These are phyloP conservation scores for Sporothrix mexicana DNA, from an alignment of 2,329 filamentous ascomycete genomes.

Conservation along the genomic window DNA sequence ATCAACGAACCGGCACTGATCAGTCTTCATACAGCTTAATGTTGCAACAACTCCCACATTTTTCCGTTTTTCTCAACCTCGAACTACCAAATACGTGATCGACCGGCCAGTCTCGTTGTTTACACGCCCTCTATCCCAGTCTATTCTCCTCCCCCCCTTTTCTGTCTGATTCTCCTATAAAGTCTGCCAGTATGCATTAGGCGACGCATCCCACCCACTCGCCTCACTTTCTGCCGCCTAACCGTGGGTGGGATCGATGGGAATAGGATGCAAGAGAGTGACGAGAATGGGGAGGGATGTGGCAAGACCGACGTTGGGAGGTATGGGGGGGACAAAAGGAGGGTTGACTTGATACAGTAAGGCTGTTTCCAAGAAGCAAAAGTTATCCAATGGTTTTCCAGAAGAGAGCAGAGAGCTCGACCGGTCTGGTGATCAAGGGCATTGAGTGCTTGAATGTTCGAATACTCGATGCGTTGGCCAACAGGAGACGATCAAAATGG, in stretches of 20 bases:
- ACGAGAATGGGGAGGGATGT: neutral
- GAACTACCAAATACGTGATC: neutral
- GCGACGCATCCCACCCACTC: neutral
- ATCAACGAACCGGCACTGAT: neutral
- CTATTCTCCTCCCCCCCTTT: neutral
- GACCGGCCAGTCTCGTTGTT: neutral
- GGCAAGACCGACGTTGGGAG: neutral
- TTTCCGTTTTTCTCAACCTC: neutral
- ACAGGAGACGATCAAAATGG: neutral
- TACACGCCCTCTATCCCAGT: neutral
- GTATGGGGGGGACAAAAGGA: neutral
- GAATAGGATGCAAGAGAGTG: neutral
- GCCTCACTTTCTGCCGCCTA: slow-evolving; percentile 13
- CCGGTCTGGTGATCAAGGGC: neutral
- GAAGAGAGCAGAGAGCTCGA: neutral
- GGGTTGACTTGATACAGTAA: neutral
- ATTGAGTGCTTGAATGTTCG: neutral
- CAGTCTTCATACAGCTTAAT: neutral
- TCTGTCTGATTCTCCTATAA: neutral
- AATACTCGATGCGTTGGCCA: neutral
- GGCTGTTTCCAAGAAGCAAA: neutral
- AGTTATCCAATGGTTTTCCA: neutral
- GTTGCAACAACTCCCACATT: neutral
- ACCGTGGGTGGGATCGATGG: neutral
- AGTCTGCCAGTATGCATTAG: neutral